Evolutionary conservation across 1,284 basidiomycete species (phyloP).

Genomic region (Moesziomyces parantarcticus): DNA sequence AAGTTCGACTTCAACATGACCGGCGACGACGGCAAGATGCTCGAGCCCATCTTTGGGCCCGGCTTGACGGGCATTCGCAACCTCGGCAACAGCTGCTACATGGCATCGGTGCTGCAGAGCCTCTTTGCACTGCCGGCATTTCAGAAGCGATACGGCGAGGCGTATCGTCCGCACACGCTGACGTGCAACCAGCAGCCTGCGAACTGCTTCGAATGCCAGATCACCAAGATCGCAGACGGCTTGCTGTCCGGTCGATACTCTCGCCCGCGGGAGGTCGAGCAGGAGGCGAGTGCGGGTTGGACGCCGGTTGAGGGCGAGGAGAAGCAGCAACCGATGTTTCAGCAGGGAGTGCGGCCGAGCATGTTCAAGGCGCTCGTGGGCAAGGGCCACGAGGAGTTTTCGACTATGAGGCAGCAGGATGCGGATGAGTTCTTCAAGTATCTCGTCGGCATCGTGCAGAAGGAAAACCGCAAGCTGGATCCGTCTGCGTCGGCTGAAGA

Average conservation of each 20-base stretch:
- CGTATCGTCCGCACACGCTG: conserved; percentile 74
- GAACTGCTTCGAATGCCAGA: conserved; percentile 91
- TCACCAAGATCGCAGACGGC: conserved; percentile 91
- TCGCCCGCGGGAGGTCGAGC: conserved; percentile 71
- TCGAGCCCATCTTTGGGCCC: conserved; percentile 88
- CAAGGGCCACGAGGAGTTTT: conserved; percentile 91
- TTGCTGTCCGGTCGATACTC: conserved; percentile 92
- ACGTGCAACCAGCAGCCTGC: conserved; percentile 80
- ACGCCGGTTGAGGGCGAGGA: conserved; percentile 7
- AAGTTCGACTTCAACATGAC: conserved; percentile 94
- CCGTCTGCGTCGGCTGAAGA: conserved; percentile 33
- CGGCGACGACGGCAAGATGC: conserved; percentile 85
- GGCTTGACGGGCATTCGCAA: conserved; percentile 90
- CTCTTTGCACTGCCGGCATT: conserved; percentile 85
- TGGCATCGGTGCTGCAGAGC: conserved; percentile 91
- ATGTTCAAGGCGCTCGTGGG: conserved; percentile 91
- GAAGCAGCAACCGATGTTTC: conserved; percentile 72
- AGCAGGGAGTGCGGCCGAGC: conserved; percentile 83
- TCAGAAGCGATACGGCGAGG: conserved; percentile 77
- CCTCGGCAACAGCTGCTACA: conserved; percentile 97
- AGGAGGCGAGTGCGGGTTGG: conserved; percentile 13
- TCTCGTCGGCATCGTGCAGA: conserved; percentile 78
- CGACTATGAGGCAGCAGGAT: conserved; percentile 97
- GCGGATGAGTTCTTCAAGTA: conserved; percentile 93
- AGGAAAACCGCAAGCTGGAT: conserved; percentile 41